Evolutionary conservation across 352 stramenopile genomes (phyloP).

Genomic region (Phytopythium ostracodes): DNA sequence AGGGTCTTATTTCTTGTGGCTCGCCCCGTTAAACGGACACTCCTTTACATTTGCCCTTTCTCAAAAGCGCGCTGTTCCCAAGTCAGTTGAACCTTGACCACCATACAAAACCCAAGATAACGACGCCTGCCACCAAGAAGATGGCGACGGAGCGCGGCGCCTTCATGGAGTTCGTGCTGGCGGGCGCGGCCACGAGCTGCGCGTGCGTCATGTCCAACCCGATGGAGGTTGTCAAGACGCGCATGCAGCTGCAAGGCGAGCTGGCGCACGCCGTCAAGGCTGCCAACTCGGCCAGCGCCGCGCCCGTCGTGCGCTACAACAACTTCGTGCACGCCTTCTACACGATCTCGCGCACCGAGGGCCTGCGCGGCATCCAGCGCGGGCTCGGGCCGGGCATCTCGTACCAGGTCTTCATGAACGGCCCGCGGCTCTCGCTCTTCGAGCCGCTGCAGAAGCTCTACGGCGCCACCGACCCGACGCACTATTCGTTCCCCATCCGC

Average conservation of each 20-base stretch:
- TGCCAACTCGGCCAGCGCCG: slow-evolving; percentile 7
- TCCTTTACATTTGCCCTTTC: neutral
- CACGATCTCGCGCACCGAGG: slow-evolving; percentile 75
- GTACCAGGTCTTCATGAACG: slow-evolving; percentile 86
- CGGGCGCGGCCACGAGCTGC: slow-evolving; percentile 54
- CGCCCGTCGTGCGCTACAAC: slow-evolving; percentile 61
- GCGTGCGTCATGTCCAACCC: slow-evolving; percentile 81
- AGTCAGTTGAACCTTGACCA: neutral
- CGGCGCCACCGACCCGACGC: slow-evolving; percentile 71
- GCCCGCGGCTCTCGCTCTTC: slow-evolving; percentile 68
- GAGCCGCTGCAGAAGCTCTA: slow-evolving; percentile 77
- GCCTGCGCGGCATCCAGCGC: slow-evolving; percentile 72
- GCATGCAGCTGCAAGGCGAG: slow-evolving; percentile 87
- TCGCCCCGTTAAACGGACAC: neutral
- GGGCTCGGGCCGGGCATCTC: slow-evolving; percentile 71
- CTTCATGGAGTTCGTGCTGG: slow-evolving; percentile 68
- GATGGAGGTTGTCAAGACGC: slow-evolving; percentile 90
- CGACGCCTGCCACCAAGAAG: neutral
- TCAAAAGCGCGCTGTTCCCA: neutral
- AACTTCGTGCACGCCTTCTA: slow-evolving; percentile 87
- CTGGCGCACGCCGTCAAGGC: slow-evolving; percentile 44
- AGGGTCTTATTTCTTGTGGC: neutral
- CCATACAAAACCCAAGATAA: slow-evolving; percentile 1
- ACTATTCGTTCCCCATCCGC: slow-evolving; percentile 65
- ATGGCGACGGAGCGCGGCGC: slow-evolving; percentile 46